Conservation (phyloP, 306 rosid species). For the Amphicarpaea edgeworthii region DNA sequence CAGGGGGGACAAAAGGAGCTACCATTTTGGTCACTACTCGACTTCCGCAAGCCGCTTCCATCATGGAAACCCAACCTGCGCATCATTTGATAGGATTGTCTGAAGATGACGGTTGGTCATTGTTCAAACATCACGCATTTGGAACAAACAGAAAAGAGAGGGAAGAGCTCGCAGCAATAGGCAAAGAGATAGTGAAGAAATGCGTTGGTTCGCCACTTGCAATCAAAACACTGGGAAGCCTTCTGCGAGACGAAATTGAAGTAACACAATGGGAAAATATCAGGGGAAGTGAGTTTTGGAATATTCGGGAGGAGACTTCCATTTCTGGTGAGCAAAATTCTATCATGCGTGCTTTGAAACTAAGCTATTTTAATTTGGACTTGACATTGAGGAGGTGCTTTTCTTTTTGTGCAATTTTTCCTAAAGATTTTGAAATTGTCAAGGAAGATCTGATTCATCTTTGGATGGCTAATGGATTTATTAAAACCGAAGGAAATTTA, state of each 20-base stretch:
- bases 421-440: not conserved
- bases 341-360: not conserved
- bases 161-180: slow-evolving; percentile 34
- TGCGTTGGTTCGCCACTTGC: slow-evolving; percentile 25
- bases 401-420: not conserved
- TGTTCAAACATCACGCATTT: no score
- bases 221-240: not conserved
- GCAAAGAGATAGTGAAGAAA: slow-evolving; percentile 39
- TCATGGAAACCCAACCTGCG: not conserved
- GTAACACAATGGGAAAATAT: slow-evolving; percentile 30
- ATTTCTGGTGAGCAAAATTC: not conserved
- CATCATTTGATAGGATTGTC: no score
- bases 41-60: slow-evolving; percentile 14
- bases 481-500: not conserved
- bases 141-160: not conserved
- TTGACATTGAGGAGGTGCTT: not conserved
- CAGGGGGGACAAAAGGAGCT: not conserved
- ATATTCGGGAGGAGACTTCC: not conserved
- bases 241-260: slow-evolving; percentile 30
- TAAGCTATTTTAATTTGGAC: not conserved
- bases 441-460: not conserved
- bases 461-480: not conserved
- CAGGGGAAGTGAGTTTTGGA: not conserved
- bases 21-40: slow-evolving; percentile 46
- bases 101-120: no score